These are phyloP conservation scores for Colletotrichum costaricense DNA, from an alignment of 2,329 filamentous ascomycete species.

Conservation along the genomic window DNA sequence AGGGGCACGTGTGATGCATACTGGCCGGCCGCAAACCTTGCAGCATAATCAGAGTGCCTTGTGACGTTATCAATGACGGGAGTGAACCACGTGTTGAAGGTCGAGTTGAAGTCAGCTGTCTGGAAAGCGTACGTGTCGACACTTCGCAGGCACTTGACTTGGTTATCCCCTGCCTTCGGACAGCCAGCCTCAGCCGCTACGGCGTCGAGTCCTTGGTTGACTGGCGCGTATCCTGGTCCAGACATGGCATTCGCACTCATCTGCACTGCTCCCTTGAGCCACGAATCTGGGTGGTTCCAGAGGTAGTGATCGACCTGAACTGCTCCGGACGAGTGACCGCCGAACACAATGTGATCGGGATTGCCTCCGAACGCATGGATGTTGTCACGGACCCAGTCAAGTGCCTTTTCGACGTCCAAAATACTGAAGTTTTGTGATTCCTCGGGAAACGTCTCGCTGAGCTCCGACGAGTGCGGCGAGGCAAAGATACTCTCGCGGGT, in stretches of 20 bases:
- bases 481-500: constrained; percentile 56
- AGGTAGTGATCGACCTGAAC: constrained; percentile 55
- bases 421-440: constrained; percentile 45
- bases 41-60: constrained; percentile 46
- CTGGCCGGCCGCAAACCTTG: constrained; percentile 39
- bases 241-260: constrained; percentile 56
- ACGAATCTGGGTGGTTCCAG: constrained; percentile 52
- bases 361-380: constrained; percentile 56
- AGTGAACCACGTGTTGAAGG: constrained; percentile 55
- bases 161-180: constrained; percentile 41
- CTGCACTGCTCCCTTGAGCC: constrained; percentile 50
- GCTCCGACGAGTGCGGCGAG: constrained; percentile 54
- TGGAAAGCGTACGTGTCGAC: constrained; percentile 44
- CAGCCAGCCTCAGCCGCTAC: constrained; percentile 52
- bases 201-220: constrained; percentile 48
- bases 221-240: constrained; percentile 51
- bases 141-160: constrained; percentile 51
- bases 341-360: constrained; percentile 57
- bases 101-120: constrained; percentile 46
- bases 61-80: constrained; percentile 49
- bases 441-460: constrained; percentile 43
- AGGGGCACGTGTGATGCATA: constrained; percentile 50
- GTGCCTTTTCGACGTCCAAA: constrained; percentile 49
- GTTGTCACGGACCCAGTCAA: constrained; percentile 54
- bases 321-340: constrained; percentile 52